Conservation (phyloP, 2,329 filamentous ascomycete genomes). For the Aspergillus fischeri region DNA sequence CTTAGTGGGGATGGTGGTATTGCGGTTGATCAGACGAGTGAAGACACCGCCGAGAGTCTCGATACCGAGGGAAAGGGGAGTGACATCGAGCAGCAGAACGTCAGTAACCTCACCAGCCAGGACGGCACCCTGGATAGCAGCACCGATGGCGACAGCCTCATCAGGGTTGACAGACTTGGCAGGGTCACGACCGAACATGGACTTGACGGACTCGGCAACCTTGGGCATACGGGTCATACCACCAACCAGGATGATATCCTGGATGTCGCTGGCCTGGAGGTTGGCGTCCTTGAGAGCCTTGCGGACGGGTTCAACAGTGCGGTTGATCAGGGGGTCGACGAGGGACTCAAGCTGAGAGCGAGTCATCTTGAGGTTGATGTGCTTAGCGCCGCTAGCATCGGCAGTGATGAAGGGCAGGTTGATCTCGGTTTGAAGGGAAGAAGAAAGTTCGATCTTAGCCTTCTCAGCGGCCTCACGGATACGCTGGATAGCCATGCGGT, state of each 20-base stretch:
- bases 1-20: constrained; percentile 99
- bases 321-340: constrained; percentile 81
- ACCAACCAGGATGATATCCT: constrained; percentile 96
- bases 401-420: constrained; percentile 99
- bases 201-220: constrained; percentile 93
- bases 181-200: constrained; percentile 91
- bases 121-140: constrained; percentile 94
- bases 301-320: constrained; percentile 86
- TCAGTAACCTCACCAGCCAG: constrained; percentile 96
- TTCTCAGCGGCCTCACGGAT: constrained; percentile 98
- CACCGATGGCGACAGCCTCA: constrained; percentile 96
- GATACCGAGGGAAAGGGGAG: constrained; percentile 93
- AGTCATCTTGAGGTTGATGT: constrained; percentile 95
- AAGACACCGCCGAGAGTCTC: constrained; percentile 98
- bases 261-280: constrained; percentile 86
- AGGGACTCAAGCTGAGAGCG: constrained; percentile 90
- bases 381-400: constrained; percentile 90
- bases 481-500: constrained; percentile 98
- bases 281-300: constrained; percentile 96
- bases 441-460: constrained; percentile 98
- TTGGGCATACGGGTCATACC: constrained; percentile 99
- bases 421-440: constrained; percentile 91
- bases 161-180: constrained; percentile 99
- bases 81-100: constrained; percentile 90
- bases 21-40: constrained; percentile 96